These are phyloP conservation scores for bread wheat (Triticum aestivum) DNA, from an alignment of 176 grass and related monocot species.

Conservation along the genomic window IWGSC_CS_RefSeq_v2.1 NC_057796.1:291459733-291460232, in stretches of 20 bases:
- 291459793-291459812: background rate
- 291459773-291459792: conserved; percentile 30
- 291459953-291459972: conserved; percentile 12
- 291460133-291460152: too few relatives aligned
- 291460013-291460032: conserved; percentile 81
- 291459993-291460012: conserved; percentile 69
- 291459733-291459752: conserved; percentile 94
- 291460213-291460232: too few relatives aligned
- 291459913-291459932: too few relatives aligned
- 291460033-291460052: conserved; percentile 80
- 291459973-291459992: conserved; percentile 48
- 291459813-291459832: conserved; percentile 2
- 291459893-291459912: too few relatives aligned
- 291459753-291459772: conserved; percentile 77
- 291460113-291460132: too few relatives aligned
- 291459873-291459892: too few relatives aligned
- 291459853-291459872: conserved; percentile 82
- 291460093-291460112: too few relatives aligned
- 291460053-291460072: conserved; percentile 70
- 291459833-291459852: conserved; percentile 53
- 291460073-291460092: conserved; percentile 42
- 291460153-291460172: too few relatives aligned
- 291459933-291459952: background rate
- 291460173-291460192: too few relatives aligned
- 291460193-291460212: too few relatives aligned